Evolutionary conservation across 768 basidiomycete genomes (phyloP), one percentile per base, ranked within the genome.

Genomic region (Lyophyllum semitale): DNA sequence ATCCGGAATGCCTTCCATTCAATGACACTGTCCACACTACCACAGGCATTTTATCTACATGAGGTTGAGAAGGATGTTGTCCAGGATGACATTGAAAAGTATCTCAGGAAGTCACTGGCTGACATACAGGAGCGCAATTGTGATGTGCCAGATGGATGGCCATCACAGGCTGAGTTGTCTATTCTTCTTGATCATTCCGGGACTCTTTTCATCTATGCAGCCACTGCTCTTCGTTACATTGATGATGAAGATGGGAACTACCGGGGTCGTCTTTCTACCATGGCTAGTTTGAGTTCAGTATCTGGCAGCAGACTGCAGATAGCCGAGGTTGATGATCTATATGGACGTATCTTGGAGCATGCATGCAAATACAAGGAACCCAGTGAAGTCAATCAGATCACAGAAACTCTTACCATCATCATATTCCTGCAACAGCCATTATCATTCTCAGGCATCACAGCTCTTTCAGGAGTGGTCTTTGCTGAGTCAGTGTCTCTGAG

Each of bases 21-120:
- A 11, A 40, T 12, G 7, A 35, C 12, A 15, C 11, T 3, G 12
- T 35, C 33, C 17, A 12, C 12, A 15, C 33, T 13, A 15, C 33
- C 33, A 9, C 25, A 43, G 26, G 11, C 8, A 37, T 57, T 57
- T 23, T 22, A 40, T 53, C 59, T 60, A 17, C 59, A 60, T 49
- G 51, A 60, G 0, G 33, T 60, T n/a, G 59, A 60, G 37, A 53
- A 60, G 35, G 29, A 44, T 30, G 48, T 60, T 38, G 59, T 60
- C 17, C 11, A 54, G 47, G 30, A 46, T 9, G 59, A 56, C 32
- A 59, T 59, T 33, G 3, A 9, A 20, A 2, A 13, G 45, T 35
- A 8, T 35, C 11, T 35, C 33, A 13, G 17, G 12, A 35, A 13
- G 17, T 35, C 33, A 4, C 17, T 35, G 12, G 12, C 17, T 13